Evolutionary conservation across 75 land plant species (phyloP).

Genomic region (Picea glauca): DNA sequence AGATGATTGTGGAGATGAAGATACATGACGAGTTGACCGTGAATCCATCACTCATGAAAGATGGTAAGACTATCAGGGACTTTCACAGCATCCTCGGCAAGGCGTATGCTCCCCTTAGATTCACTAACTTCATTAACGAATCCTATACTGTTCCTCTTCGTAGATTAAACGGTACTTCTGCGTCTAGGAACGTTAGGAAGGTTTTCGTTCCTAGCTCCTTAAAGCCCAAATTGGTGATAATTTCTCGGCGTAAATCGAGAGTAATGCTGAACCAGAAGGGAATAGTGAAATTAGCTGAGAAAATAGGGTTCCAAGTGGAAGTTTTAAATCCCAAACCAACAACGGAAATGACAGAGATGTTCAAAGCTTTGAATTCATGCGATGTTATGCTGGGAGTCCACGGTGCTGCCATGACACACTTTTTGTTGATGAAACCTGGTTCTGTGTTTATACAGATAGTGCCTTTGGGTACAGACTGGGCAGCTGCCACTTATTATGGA

Average conservation of each 20-base stretch:
- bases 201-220: not conserved
- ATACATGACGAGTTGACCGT: constrained; percentile 46
- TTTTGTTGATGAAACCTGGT: constrained; percentile 48
- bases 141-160: not conserved
- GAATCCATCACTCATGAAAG: constrained; percentile 17
- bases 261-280: constrained; percentile 27
- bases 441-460: constrained; percentile 42
- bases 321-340: constrained; percentile 16
- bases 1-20: constrained; percentile 32
- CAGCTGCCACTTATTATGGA: constrained; percentile 38
- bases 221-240: constrained; percentile 25
- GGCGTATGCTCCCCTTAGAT: constrained; percentile 14
- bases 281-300: constrained; percentile 11
- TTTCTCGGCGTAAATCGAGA: constrained; percentile 25
- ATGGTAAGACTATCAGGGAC: constrained; percentile 17
- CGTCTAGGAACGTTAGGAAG: not conserved
- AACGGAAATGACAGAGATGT: constrained; percentile 25
- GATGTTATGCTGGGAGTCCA: constrained; percentile 47
- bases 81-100: constrained; percentile 16
- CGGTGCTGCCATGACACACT: constrained; percentile 51
- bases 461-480: constrained; percentile 48
- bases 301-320: constrained; percentile 29
- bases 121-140: not conserved
- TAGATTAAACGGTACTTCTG: not conserved
- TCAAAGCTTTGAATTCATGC: constrained; percentile 15